Conservation (phyloP, 345 rosid genomes). For the Hibiscus syriacus region DNA sequence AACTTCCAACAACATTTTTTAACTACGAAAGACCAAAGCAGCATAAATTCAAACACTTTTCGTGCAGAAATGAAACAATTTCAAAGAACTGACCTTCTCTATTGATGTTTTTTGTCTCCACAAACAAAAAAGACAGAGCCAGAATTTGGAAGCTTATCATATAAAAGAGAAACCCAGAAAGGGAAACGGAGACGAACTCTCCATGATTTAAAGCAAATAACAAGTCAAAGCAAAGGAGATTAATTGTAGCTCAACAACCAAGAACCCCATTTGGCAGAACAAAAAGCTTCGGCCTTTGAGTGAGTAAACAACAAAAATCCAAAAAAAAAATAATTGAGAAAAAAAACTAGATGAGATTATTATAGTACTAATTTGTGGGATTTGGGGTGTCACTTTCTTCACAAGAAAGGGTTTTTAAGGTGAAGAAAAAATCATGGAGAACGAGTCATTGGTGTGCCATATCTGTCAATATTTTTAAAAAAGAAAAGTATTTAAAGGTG, state of each 20-base stretch:
- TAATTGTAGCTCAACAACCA: slow-evolving; percentile 54
- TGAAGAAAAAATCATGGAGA: not conserved
- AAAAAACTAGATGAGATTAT: not conserved
- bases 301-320: not conserved
- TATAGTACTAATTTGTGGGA: not conserved
- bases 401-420: not conserved
- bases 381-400: slow-evolving; percentile 2
- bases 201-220: slow-evolving; percentile 33
- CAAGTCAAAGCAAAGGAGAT: slow-evolving; percentile 48
- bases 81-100: not conserved
- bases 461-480: not conserved
- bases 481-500: not conserved
- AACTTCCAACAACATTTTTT: not conserved
- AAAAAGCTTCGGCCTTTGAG: not conserved
- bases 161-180: slow-evolving; percentile 4
- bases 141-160: not conserved
- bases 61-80: not conserved
- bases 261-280: slow-evolving; percentile 7
- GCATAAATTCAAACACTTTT: not conserved
- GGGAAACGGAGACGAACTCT: slow-evolving; percentile 30
- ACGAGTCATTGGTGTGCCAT: not conserved
- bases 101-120: not conserved
- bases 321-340: not conserved
- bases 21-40: not conserved
- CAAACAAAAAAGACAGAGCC: not conserved